Conservation (phyloP, 768 basidiomycete species). For the Dioszegia hungarica region DNA sequence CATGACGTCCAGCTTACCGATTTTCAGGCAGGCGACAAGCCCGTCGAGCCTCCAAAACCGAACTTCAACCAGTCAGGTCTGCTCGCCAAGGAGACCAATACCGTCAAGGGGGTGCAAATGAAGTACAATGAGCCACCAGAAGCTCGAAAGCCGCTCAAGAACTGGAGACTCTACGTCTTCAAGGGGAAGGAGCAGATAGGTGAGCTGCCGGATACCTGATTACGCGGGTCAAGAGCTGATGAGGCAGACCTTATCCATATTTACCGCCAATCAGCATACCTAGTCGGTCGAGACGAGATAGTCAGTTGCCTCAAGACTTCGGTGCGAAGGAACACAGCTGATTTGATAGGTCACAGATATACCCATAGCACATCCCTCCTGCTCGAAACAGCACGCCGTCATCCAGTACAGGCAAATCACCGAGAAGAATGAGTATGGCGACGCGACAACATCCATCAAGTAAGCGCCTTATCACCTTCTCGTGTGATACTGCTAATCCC, state of each 20-base stretch:
- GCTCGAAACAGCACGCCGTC: conserved; percentile 96
- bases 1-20: not conserved
- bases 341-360: conserved; percentile 57
- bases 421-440: conserved; percentile 83
- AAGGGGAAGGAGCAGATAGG: conserved; percentile 89
- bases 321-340: not conserved
- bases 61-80: conserved; percentile 85
- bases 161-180: conserved; percentile 96
- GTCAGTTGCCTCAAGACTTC: conserved; percentile 54
- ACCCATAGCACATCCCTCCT: conserved; percentile 88
- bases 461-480: conserved; percentile 50
- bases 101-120: conserved; percentile 64
- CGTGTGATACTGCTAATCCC: not conserved
- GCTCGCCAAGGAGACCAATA: conserved; percentile 93
- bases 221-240: no score
- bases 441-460: conserved; percentile 74
- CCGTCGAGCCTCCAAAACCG: conserved; percentile 64
- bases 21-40: conserved; percentile 6
- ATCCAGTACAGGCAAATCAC: conserved; percentile 89
- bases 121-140: conserved; percentile 99
- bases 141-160: conserved; percentile 80
- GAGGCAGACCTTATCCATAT: conserved; percentile 88
- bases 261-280: conserved; percentile 86
- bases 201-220: no score
- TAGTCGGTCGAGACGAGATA: conserved; percentile 80